phyloP scores from a whole-genome alignment of 495 filamentous ascomycete species.

The Lepraria neglecta region DNA sequence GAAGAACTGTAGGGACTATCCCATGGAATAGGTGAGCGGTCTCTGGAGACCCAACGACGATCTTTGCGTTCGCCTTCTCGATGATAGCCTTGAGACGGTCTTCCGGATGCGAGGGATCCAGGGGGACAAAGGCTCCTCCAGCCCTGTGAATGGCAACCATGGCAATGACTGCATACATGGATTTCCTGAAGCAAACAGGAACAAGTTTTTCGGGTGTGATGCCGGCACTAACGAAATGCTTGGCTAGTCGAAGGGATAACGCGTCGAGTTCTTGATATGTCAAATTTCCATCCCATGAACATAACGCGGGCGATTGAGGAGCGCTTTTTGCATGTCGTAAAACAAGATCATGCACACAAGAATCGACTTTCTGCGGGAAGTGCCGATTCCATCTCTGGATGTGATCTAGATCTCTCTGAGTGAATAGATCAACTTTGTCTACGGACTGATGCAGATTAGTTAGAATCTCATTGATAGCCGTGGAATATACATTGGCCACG shows the following conservation, averaged over 20 bases:
- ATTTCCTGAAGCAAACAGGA: constrained; percentile 54
- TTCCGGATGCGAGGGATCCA: constrained; percentile 53
- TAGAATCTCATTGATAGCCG: constrained; percentile 14
- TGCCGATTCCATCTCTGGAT: constrained; percentile 33
- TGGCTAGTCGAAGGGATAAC: constrained; percentile 25
- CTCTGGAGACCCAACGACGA: constrained; percentile 25
- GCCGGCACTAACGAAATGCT: constrained; percentile 39
- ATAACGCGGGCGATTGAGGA: constrained; percentile 31
- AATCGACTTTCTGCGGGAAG: constrained; percentile 20
- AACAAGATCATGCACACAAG: constrained; percentile 31
- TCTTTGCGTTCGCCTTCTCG: constrained; percentile 36
- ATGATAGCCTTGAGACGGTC: constrained; percentile 50
- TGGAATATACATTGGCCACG: constrained; percentile 13
- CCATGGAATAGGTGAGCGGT: constrained; percentile 8
- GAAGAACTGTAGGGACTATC: constrained; percentile 1
- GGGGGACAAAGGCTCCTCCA: constrained; percentile 51
- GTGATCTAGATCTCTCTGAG: constrained; percentile 26
- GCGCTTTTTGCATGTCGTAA: constrained; percentile 17
- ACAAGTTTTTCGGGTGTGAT: constrained; percentile 45
- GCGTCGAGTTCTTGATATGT: constrained; percentile 35
- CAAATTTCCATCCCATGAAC: constrained; percentile 37
- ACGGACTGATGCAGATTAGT: constrained; percentile 3
- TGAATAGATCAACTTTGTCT: constrained; percentile 16
- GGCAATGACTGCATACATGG: constrained; percentile 47
- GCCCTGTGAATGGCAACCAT: constrained; percentile 53